Evolutionary conservation across 495 filamentous ascomycete species (phyloP), one percentile per base, ranked within the genome.

Genomic region (Melanomma pulvis-pyrius): DNA sequence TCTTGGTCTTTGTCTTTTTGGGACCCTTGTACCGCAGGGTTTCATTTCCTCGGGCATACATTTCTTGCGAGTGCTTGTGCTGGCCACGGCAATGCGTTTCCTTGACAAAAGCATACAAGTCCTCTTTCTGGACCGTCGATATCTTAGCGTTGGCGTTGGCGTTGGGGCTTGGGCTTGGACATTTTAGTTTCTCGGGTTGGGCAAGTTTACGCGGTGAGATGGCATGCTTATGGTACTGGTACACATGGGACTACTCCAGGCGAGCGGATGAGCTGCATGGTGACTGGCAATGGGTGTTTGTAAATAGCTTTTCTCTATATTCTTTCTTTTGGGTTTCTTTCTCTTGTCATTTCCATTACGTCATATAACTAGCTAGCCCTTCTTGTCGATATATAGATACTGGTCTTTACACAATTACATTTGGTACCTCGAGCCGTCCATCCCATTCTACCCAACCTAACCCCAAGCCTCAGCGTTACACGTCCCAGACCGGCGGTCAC

Each of bases 111-210:
- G 60, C 50, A 63, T 55, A 63, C 48, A 61, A 13, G 17, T 15
- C 21, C 12, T 29, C 19, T 15, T 12, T 47, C 19, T 55, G 17
- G 26, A 13, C 17, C 15, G 29, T 36, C 52, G 29, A 44, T 59
- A 60, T 41, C 17, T 67, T 67, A 67, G 63, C 63, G 63, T 54
- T 67, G 63, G 63, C 56, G 47, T 66, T 67, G 62, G 54, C 54
- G 44, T 65, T 58, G 55, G 63, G 46, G 56, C 30, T 59, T 52
- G 61, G 17, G 32, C 51, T 30, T n/a, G 17, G 17, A 26, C 17
- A 4, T 29, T 5, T 17, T 32, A 19, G 17, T 54, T 29, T 11
- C 25, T 26, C 29, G 29, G 51, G 51, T 2, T 19, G 28, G 19
- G 51, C 51, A 29, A 19, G 51, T 54, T 32, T 54, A 54, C 25